Conservation (phyloP, 163 green algal genomes). For the Chlamydomonas reinhardtii region DNA sequence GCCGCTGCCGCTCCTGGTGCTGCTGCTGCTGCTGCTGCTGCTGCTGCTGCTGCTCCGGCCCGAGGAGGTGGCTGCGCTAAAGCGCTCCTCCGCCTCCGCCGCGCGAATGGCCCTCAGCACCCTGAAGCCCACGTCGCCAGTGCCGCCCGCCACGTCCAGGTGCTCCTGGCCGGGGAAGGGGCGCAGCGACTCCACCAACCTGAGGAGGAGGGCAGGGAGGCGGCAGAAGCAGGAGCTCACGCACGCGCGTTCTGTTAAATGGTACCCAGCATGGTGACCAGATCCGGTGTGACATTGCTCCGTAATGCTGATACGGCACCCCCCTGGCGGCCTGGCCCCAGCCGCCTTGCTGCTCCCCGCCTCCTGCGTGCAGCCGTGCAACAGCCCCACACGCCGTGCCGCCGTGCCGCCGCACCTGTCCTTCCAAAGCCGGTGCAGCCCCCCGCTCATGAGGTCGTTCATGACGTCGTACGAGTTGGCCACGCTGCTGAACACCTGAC, state of each 20-base stretch:
- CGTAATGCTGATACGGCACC: no score
- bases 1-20: slow-evolving; percentile 9
- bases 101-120: slow-evolving; percentile 82
- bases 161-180: slow-evolving; percentile 92
- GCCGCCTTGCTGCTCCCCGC: no score
- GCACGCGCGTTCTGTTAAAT: no score
- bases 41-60: no score
- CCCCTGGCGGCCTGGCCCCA: no score
- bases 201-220: slow-evolving; percentile 42
- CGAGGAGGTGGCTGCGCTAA: slow-evolving; percentile 5
- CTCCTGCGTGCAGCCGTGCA: no score
- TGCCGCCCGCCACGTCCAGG: slow-evolving; percentile 98
- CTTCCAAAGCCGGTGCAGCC: slow-evolving; percentile 59
- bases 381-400: no score
- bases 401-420: slow-evolving; percentile 55
- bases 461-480: slow-evolving; percentile 97
- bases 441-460: slow-evolving; percentile 99
- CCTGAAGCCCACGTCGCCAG: slow-evolving; percentile 95
- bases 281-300: no score
- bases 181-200: slow-evolving; percentile 84
- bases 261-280: no score
- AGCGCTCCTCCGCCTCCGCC: slow-evolving; percentile 60
- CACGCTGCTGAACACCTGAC: slow-evolving; percentile 94
- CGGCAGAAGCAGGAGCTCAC: not conserved
- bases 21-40: no score